These are phyloP conservation scores for Collariella sp. DNA, from an alignment of 495 filamentous ascomycete genomes.

Conservation along the genomic window DNA sequence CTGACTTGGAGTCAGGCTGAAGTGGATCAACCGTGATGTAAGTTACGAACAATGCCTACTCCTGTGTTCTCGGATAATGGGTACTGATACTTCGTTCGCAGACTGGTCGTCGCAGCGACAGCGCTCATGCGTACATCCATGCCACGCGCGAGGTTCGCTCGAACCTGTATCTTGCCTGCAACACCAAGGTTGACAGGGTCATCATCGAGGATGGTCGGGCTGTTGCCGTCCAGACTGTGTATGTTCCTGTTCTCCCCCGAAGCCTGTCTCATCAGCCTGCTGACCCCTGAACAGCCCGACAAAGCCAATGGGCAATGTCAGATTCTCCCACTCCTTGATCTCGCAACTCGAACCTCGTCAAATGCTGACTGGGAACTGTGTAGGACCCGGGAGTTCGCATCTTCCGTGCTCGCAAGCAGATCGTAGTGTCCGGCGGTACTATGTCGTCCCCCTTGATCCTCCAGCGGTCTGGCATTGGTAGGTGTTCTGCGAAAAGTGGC, in stretches of 20 bases:
- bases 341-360: not conserved
- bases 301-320: slow-evolving; percentile 27
- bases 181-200: slow-evolving; percentile 76
- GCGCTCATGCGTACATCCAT: slow-evolving; percentile 69
- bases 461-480: slow-evolving; percentile 58
- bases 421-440: slow-evolving; percentile 73
- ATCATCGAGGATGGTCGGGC: slow-evolving; percentile 64
- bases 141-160: slow-evolving; percentile 55
- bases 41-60: too few species aligned
- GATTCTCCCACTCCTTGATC: not conserved
- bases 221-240: slow-evolving; percentile 50
- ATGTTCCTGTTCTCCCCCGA: slow-evolving; percentile 6
- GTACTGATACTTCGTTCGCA: too few species aligned
- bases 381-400: slow-evolving; percentile 29
- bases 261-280: not conserved
- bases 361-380: slow-evolving; percentile 29
- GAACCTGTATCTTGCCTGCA: slow-evolving; percentile 67
- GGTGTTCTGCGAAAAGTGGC: not conserved
- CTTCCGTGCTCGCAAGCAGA: slow-evolving; percentile 67
- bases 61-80: too few species aligned
- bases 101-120: slow-evolving; percentile 62
- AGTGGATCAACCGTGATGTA: slow-evolving; percentile 64
- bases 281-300: slow-evolving; percentile 26
- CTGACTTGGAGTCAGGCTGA: slow-evolving; percentile 30
- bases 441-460: slow-evolving; percentile 70